These are phyloP conservation scores for Alternaria longipes DNA, from an alignment of 2,329 filamentous ascomycete genomes.

Conservation along the genomic window DNA sequence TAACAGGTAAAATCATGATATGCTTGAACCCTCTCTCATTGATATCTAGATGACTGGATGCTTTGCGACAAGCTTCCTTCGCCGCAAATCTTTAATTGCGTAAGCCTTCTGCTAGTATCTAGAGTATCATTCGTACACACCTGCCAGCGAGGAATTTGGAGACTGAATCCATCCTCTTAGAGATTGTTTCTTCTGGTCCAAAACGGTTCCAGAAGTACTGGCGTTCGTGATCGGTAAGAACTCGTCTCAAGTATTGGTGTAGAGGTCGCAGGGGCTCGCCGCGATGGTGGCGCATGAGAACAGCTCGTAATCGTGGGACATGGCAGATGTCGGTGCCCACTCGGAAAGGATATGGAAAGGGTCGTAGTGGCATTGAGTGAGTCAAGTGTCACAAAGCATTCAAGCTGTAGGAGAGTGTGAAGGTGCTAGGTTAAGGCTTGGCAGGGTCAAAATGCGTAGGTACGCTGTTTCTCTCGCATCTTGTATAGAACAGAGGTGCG, in stretches of 20 bases:
- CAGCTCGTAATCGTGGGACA: conserved; percentile 69
- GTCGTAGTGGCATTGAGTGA: conserved; percentile 53
- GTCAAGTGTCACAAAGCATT: neutral
- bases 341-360: conserved; percentile 72
- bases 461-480: neutral
- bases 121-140: conserved; percentile 28
- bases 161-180: conserved; percentile 27
- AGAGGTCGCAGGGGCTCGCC: conserved; percentile 18
- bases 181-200: conserved; percentile 15
- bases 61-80: conserved; percentile 62
- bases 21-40: conserved; percentile 42
- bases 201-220: conserved; percentile 45
- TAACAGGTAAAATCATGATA: conserved; percentile 52
- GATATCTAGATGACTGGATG: conserved; percentile 42
- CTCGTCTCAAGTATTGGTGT: conserved; percentile 30
- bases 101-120: conserved; percentile 12
- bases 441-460: neutral
- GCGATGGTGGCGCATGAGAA: conserved; percentile 57
- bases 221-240: conserved; percentile 46
- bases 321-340: conserved; percentile 84
- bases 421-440: neutral
- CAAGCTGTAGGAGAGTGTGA: neutral
- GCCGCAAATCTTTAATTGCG: conserved; percentile 55
- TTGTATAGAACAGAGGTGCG: neutral
- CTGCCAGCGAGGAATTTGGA: conserved; percentile 47